Base-by-base conservation (phyloP, 306 rosid species). In the Fragaria vesca region DNA sequence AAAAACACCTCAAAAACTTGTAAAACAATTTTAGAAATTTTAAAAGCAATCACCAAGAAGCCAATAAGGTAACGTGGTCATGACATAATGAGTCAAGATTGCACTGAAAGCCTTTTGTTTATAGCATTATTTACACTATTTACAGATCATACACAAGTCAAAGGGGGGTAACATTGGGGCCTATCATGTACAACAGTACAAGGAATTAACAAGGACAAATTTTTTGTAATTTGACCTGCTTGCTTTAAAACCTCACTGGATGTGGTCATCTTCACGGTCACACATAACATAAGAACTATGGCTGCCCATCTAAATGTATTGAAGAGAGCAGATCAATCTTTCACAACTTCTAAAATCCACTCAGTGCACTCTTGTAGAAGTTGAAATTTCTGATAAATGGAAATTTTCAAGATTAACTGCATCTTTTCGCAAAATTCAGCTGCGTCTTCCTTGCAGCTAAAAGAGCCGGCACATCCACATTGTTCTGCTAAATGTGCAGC, bases 401-500 rank as follows among this genome's bases (percentile, higher is more conserved):
- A 93, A 51, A 94, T 80, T 78, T 78, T 88, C 18, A 79, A 84
- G 77, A 94, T 84, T 79, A 94, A 61, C 76, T 78, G 83, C 97
- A 93, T 93, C 80, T 89, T 87, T 18, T 76, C 28, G 38, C 74
- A 86, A 71, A 89, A 92, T 34, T 90, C 90, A 3, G 20, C 20
- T 5, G 46, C 70, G 13, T 85, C 88, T 86, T 94, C 93, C 86
- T 87, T 92, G 86, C 96, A 90, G 80, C 76, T 84, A 76, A 83
- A 94, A 24, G 97, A 77, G 81, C 97, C 98, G 0, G 90, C 97
- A 63, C 98, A 92, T 7, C 81, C 86, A 75, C 98, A 92, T 66
- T 88, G 97, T 79, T 94, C 96, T 1, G 97, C 88, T 70, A 94
- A 81, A 85, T 92, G 97, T 66, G 97, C 91, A 57, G 91, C 97